Evolutionary conservation across 164 flowering plant species (phyloP).

Genomic region (Warburgia ugandensis): DNA sequence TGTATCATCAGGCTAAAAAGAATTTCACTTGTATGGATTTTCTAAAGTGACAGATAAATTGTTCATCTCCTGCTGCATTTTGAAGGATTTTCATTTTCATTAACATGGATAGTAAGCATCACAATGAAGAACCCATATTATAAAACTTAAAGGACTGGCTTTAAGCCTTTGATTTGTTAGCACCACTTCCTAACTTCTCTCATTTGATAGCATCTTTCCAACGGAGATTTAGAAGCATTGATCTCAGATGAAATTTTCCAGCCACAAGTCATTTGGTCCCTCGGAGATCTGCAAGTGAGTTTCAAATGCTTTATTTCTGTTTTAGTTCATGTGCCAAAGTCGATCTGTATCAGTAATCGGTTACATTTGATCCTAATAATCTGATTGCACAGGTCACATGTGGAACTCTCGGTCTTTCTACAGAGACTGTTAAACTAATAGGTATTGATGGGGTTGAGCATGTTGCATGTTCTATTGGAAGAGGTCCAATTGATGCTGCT

Average conservation of each 20-base stretch:
- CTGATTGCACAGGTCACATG: slow-evolving; percentile 61
- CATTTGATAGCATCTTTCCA: slow-evolving; percentile 58
- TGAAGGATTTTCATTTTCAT: too few relatives aligned
- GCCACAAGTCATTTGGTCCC: slow-evolving; percentile 77
- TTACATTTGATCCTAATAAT: slow-evolving; percentile 1
- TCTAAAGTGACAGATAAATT: too few relatives aligned
- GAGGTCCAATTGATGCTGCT: slow-evolving; percentile 95
- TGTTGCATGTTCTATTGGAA: slow-evolving; percentile 80
- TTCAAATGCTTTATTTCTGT: neutral
- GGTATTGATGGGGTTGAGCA: slow-evolving; percentile 62
- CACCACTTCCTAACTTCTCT: slow-evolving; percentile 2
- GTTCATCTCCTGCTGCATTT: too few relatives aligned
- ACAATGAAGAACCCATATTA: neutral
- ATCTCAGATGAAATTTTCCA: slow-evolving; percentile 90
- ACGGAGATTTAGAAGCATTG: slow-evolving; percentile 82
- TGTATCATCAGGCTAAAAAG: too few relatives aligned
- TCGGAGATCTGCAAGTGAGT: slow-evolving; percentile 72
- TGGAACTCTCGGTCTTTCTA: slow-evolving; percentile 93
- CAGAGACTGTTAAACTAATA: slow-evolving; percentile 75
- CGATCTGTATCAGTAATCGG: neutral
- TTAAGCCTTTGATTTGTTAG: neutral
- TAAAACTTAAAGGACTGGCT: neutral
- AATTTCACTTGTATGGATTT: too few relatives aligned
- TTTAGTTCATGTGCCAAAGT: too few relatives aligned
- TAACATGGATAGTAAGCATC: too few relatives aligned